Evolutionary conservation across 768 basidiomycete species (phyloP).

Genomic region (Mycena galericulata): DNA sequence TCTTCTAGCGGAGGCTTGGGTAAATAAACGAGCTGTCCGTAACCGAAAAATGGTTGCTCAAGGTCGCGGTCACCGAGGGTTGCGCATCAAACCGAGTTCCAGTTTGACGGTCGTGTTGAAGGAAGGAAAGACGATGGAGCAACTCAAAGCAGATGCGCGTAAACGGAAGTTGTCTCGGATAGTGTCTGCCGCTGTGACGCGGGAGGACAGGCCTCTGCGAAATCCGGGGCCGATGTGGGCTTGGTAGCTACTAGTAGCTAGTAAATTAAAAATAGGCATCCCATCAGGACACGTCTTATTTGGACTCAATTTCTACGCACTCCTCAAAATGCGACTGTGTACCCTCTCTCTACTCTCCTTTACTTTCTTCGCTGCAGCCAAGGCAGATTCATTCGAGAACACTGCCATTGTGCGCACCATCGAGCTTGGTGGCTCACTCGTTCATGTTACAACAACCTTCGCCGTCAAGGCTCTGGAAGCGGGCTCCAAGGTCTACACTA

Average conservation of each 20-base stretch:
- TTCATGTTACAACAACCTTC: conserved; percentile 91
- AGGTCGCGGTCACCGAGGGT: conserved; percentile 85
- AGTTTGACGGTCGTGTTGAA: conserved; percentile 81
- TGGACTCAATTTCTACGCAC: background rate
- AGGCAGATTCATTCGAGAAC: conserved; percentile 77
- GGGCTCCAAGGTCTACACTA: conserved; percentile 71
- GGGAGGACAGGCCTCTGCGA: conserved; percentile 85
- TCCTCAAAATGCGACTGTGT: conserved; percentile 61
- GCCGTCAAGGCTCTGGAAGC: conserved; percentile 79
- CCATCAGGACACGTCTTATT: conserved; percentile 27
- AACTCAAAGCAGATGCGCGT: conserved; percentile 72
- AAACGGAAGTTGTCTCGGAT: conserved; percentile 79
- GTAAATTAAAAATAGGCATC: background rate
- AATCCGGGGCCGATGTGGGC: conserved; percentile 81
- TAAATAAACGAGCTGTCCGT: conserved; percentile 80
- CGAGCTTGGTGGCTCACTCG: conserved; percentile 90
- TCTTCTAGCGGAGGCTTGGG: conserved; percentile 89
- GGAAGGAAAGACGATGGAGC: conserved; percentile 83
- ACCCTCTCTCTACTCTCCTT: conserved; percentile 55
- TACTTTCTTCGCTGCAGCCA: conserved; percentile 56
- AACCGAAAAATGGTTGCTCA: conserved; percentile 81
- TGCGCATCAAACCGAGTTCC: conserved; percentile 81
- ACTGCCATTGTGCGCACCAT: conserved; percentile 89
- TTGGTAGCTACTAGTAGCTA: conserved; percentile 65
- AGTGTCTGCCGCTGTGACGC: conserved; percentile 80